Base-by-base conservation (phyloP, 345 rosid species). In the Brassica rapa region DNA sequence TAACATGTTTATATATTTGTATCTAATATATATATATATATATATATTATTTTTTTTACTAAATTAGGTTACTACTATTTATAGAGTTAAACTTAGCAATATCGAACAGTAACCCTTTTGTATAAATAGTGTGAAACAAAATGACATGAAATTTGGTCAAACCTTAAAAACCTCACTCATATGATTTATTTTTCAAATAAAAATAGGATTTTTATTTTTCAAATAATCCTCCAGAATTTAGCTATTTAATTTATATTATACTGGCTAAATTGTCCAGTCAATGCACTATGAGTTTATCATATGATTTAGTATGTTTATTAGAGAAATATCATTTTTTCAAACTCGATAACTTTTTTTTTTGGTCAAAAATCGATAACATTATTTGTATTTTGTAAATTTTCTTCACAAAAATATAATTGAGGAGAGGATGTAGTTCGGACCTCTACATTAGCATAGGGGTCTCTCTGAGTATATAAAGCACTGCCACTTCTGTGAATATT, bases 381-480 rank as follows among this genome's bases (percentile, higher is more conserved):
- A 27, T 12, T 12, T 27, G 10, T 23, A 2, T 29, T 12, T 60
- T 30, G 43, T n/a, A 30, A 62, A 30, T 30, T n/a, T 30, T n/a
- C 8, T 60, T 4, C 1, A 25, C 66, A 29, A 2, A 21, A 29
- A 59, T 9, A 15, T 66, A 66, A 59, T 11, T 23, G 64, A 46
- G 56, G 56, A n/a, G 60, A 65, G 62, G 72, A 72, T 78, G 30
- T 72, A 71, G 79, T 37, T 69, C 55, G 79, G 82, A 25, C 79
- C 79, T 74, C 61, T 80, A 67, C 32, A n/a, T n/a, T n/a, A n/a
- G n/a, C 56, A 19, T 39, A 57, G 71, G 74, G 53, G 82, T 68
- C 78, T 62, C 66, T 37, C 19, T 32, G 25, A 35, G 35, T 21
- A 32, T n/a, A 37, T 68, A 80, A 80, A 69, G 62, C 71, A 55